phyloP scores from a whole-genome alignment of 2,329 filamentous ascomycete species.

The Atkinsonella texensis region DNA sequence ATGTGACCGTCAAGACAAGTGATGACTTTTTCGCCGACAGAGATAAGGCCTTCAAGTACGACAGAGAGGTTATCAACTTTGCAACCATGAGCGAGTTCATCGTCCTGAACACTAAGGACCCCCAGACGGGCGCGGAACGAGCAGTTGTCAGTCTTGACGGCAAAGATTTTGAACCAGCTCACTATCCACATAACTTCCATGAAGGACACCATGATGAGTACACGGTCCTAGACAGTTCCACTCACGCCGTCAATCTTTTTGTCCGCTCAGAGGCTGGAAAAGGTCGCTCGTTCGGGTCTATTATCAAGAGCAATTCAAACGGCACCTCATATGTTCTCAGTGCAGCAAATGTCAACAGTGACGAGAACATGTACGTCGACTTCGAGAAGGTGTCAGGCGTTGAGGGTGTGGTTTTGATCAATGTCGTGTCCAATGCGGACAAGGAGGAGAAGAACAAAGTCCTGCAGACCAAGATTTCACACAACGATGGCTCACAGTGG shows the following conservation, averaged over 20 bases:
- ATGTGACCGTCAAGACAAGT: slow-evolving; percentile 62
- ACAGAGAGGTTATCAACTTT: slow-evolving; percentile 59
- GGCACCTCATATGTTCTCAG: slow-evolving; percentile 90
- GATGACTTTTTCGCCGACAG: slow-evolving; percentile 63
- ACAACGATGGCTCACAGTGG: slow-evolving; percentile 94
- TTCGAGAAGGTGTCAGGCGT: slow-evolving; percentile 92
- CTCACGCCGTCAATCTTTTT: slow-evolving; percentile 87
- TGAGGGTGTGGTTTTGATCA: slow-evolving; percentile 81
- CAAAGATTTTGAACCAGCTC: slow-evolving; percentile 64
- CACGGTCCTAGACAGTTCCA: slow-evolving; percentile 89
- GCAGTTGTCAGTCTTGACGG: slow-evolving; percentile 82
- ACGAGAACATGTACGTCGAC: slow-evolving; percentile 69
- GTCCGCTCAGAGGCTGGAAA: slow-evolving; percentile 61
- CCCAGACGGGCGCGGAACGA: slow-evolving; percentile 55
- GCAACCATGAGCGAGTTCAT: slow-evolving; percentile 97
- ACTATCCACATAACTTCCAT: slow-evolving; percentile 77
- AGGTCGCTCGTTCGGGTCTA: slow-evolving; percentile 64
- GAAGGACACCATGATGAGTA: slow-evolving; percentile 71
- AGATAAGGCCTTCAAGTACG: slow-evolving; percentile 37
- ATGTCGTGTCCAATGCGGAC: slow-evolving; percentile 65
- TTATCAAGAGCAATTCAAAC: slow-evolving; percentile 98
- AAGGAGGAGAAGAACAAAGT: slow-evolving; percentile 70
- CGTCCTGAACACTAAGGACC: slow-evolving; percentile 66
- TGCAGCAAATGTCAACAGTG: slow-evolving; percentile 68
- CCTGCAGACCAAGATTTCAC: slow-evolving; percentile 82